Conservation (phyloP, 176 grass and related monocot species). For the Lolium perenne region DNA sequence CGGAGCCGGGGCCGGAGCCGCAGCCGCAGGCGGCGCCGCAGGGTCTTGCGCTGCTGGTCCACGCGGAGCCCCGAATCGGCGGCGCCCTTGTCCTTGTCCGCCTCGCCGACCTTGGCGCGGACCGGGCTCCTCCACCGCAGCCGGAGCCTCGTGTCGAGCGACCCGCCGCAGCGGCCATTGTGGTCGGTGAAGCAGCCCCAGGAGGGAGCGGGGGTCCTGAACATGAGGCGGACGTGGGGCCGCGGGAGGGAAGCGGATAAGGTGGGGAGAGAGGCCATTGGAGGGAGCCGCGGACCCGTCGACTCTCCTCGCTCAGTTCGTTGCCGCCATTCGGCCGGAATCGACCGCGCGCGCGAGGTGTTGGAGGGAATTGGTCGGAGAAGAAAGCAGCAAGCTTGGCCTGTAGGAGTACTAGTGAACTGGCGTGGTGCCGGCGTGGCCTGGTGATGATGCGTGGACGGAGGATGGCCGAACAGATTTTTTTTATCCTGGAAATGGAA, state of each 20-base stretch:
- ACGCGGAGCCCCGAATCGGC: slow-evolving; percentile 43
- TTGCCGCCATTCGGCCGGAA: slow-evolving; percentile 39
- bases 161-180: slow-evolving; percentile 34
- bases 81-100: slow-evolving; percentile 41
- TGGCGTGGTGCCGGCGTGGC: slow-evolving; percentile 18
- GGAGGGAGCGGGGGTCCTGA: neutral
- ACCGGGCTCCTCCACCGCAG: slow-evolving; percentile 41
- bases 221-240: neutral
- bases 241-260: slow-evolving; percentile 44
- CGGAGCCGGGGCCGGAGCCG: slow-evolving; percentile 47
- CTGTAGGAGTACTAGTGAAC: neutral
- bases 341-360: slow-evolving; percentile 28
- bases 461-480: slow-evolving; percentile 19
- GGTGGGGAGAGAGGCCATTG: slow-evolving; percentile 45
- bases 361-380: slow-evolving; percentile 45
- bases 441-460: slow-evolving; percentile 35
- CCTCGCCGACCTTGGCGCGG: slow-evolving; percentile 47
- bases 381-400: neutral
- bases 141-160: neutral
- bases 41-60: slow-evolving; percentile 35
- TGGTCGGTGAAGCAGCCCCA: slow-evolving; percentile 24
- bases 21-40: slow-evolving; percentile 38
- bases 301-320: neutral
- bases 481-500: neutral
- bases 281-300: neutral